Base-by-base conservation (phyloP, 2,329 filamentous ascomycete species). In the Stromatinia cepivora region DNA sequence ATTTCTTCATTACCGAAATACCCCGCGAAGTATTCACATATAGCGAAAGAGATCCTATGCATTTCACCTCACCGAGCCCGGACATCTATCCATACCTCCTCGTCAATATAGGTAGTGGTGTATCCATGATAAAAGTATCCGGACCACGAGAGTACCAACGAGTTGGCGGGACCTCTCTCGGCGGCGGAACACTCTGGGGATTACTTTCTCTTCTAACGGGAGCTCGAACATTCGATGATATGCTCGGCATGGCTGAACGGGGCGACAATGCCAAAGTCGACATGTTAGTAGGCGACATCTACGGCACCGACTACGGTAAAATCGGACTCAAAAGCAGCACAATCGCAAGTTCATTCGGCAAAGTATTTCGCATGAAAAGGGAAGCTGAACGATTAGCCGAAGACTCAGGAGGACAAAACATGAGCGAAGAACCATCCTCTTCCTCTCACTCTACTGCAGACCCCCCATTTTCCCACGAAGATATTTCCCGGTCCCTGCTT, bases 1-100 rank as follows among this genome's bases (percentile, higher is more conserved):
- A 99, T 79, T 99, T 98, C 82, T 98, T 99, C 84, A 98, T 98
- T 78, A 97, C 93, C 73, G 94, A 98, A 79, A 98, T 99, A 70
- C 95, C 95, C 28, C 89, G 91, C 75, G 95, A 99, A 81, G 94
- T 99, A 67, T 99, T 99, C 78, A 97, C 93, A 28, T 98, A 98
- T 81, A 94, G 91, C 78, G 94, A 97, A 79, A 87, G 87, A 46
- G 90, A 95, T 75, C 93, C 94, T 6, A 97, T 97, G 91, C 88
- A 92, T 77, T 98, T 97, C 78, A 88, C 90, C 73, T 87, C 90
- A 71, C 88, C 93, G 1, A 84, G 85, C 57, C 84, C 88, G n/a
- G 89, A 94, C 74, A 93, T 97, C 70, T 98, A 99, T 79, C 95
- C 95, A 3, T 99, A 99, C 79, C 88, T 99, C 56, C 88, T 99